These are phyloP conservation scores for Tephrocybe sp. DNA, from an alignment of 768 basidiomycete genomes.

Conservation along the genomic window DNA sequence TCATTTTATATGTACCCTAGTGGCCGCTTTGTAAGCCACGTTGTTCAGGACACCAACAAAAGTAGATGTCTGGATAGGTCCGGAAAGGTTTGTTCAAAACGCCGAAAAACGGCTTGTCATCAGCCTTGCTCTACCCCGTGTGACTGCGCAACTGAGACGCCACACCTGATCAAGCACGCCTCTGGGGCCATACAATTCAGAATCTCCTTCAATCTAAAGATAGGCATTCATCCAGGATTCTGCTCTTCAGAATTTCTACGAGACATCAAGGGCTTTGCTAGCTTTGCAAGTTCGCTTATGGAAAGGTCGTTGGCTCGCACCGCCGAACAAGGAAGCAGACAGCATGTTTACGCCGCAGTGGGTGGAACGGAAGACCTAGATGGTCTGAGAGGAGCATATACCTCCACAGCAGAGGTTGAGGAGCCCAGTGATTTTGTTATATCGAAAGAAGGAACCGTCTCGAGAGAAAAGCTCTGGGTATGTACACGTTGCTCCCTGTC, in stretches of 20 bases:
- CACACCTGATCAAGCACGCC: no score
- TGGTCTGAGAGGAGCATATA: constrained; percentile 11
- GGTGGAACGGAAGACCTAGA: constrained; percentile 7
- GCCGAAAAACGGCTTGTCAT: no score
- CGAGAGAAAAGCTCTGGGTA: constrained; percentile 13
- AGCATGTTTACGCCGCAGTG: constrained; percentile 11
- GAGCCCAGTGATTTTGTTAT: constrained; percentile 12
- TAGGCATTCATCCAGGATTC: constrained; percentile 38
- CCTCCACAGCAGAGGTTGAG: neutral
- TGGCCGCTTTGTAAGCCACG: no score
- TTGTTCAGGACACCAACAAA: no score
- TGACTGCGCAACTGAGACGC: no score
- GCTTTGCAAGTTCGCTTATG: constrained; percentile 20
- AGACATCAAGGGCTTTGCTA: constrained; percentile 16
- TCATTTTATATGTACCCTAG: no score
- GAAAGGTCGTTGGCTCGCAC: constrained; percentile 27
- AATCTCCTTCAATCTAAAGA: no score
- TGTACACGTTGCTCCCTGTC: no score
- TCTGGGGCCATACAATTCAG: no score
- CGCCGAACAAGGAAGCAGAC: constrained; percentile 11
- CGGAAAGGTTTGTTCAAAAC: no score
- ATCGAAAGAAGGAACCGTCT: neutral
- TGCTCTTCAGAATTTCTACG: constrained; percentile 35
- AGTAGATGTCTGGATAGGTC: no score
- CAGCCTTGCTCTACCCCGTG: no score